phyloP scores from a whole-genome alignment of 305 asterid species.

The Solanum chacoense region DNA sequence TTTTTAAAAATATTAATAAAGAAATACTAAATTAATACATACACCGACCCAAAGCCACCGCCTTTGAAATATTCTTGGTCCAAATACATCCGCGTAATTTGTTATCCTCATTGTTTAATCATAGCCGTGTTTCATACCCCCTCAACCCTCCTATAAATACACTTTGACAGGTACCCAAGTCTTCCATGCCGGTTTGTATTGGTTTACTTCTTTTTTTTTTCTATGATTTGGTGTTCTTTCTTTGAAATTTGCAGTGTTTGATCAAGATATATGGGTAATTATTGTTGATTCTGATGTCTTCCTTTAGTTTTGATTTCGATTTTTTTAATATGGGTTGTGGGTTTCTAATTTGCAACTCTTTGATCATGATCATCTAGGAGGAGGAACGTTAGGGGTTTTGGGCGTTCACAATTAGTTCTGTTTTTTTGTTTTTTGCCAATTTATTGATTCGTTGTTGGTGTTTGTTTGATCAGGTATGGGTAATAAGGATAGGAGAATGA shows the following conservation, averaged over 20 bases:
- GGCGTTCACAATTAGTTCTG: background rate
- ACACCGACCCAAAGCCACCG: background rate
- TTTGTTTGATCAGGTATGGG: background rate
- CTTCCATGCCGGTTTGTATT: background rate
- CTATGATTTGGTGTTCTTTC: background rate
- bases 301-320: background rate
- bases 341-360: background rate
- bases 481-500: background rate
- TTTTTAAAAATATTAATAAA: too few species aligned
- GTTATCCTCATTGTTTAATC: background rate
- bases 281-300: background rate
- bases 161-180: background rate
- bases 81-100: background rate
- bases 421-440: too few species aligned
- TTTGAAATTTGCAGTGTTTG: background rate
- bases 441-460: background rate
- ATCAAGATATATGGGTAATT: background rate
- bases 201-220: background rate
- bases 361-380: too few species aligned
- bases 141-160: background rate
- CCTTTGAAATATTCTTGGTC: background rate
- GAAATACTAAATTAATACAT: background rate
- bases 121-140: background rate
- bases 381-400: background rate
- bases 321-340: background rate